Evolutionary conservation across 768 basidiomycete genomes (phyloP).

Genomic region (Peribolospora baueri): DNA sequence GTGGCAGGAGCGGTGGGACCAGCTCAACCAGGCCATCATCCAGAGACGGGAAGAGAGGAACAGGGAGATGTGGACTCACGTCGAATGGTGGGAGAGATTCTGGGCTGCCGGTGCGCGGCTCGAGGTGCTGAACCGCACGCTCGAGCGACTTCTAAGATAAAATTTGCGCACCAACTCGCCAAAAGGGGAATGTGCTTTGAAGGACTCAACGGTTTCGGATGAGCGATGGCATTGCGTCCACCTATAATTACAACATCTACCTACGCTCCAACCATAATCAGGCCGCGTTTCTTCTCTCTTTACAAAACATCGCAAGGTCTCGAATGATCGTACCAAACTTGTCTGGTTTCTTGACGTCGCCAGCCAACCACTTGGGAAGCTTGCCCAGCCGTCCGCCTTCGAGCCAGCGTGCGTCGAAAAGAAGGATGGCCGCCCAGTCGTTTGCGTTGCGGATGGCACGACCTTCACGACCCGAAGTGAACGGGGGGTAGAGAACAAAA

Average conservation of each 20-base stretch:
- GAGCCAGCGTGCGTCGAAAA: slow-evolving; percentile 64
- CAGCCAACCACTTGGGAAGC: slow-evolving; percentile 75
- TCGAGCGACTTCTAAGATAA: too few relatives aligned
- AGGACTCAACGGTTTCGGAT: too few relatives aligned
- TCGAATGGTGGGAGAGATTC: too few relatives aligned
- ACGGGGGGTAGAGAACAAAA: not conserved
- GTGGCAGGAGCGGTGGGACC: too few relatives aligned
- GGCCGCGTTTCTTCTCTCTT: slow-evolving; percentile 23
- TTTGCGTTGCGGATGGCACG: slow-evolving; percentile 72
- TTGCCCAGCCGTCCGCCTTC: slow-evolving; percentile 43
- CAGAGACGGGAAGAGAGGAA: too few relatives aligned
- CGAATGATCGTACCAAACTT: slow-evolving; percentile 49
- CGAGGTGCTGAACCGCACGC: too few relatives aligned
- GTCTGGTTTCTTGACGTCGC: slow-evolving; percentile 32
- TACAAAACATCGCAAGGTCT: slow-evolving; percentile 43
- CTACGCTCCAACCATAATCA: not conserved
- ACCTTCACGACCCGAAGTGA: slow-evolving; percentile 25
- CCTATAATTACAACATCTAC: not conserved
- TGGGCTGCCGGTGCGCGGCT: too few relatives aligned
- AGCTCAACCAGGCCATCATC: too few relatives aligned
- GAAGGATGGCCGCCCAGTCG: slow-evolving; percentile 77
- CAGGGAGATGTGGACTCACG: too few relatives aligned
- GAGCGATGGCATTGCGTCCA: too few relatives aligned
- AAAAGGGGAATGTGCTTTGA: too few relatives aligned
- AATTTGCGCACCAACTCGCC: too few relatives aligned